These are phyloP conservation scores for Beta corolliflora DNA, from an alignment of 179 eudicot species.

Conservation along the genomic window DNA sequence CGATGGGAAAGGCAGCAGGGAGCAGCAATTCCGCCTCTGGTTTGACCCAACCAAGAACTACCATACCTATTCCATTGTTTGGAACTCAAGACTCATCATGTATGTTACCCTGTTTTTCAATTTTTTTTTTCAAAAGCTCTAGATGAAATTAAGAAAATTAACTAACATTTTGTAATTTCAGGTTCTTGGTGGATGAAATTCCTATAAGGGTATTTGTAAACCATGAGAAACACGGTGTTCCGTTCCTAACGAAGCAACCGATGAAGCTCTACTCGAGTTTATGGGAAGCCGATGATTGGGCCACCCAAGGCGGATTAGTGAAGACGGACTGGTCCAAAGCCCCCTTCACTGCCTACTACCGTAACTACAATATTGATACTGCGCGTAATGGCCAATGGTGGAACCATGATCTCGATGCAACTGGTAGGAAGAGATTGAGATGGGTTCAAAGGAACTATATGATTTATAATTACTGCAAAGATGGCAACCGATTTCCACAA, in stretches of 20 bases:
- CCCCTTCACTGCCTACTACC: conserved; percentile 33
- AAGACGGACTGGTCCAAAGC: conserved; percentile 43
- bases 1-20: conserved; percentile 39
- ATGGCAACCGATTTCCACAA: conserved; percentile 31
- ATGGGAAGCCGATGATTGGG: conserved; percentile 53
- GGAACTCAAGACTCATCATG: conserved; percentile 46
- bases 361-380: conserved; percentile 28
- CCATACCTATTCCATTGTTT: conserved; percentile 48
- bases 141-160: no score
- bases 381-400: conserved; percentile 13
- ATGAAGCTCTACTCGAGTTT: conserved; percentile 46
- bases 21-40: conserved; percentile 49
- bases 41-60: conserved; percentile 46
- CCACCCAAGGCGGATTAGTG: conserved; percentile 46
- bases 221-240: conserved; percentile 35
- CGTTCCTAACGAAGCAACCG: conserved; percentile 44
- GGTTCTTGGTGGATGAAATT: conserved; percentile 39
- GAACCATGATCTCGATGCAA: conserved; percentile 25
- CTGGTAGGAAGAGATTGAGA: conserved; percentile 27
- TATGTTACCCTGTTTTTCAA: neutral
- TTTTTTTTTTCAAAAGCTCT: neutral
- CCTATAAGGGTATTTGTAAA: conserved; percentile 42
- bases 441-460: conserved; percentile 37
- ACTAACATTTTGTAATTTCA: neutral
- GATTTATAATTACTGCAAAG: conserved; percentile 40